A percentile compares a stretch with the other conserved stretches of the same genome.
Conservation (phyloP, 139 green algal species). For the Zygnema cylindricum region DNA sequence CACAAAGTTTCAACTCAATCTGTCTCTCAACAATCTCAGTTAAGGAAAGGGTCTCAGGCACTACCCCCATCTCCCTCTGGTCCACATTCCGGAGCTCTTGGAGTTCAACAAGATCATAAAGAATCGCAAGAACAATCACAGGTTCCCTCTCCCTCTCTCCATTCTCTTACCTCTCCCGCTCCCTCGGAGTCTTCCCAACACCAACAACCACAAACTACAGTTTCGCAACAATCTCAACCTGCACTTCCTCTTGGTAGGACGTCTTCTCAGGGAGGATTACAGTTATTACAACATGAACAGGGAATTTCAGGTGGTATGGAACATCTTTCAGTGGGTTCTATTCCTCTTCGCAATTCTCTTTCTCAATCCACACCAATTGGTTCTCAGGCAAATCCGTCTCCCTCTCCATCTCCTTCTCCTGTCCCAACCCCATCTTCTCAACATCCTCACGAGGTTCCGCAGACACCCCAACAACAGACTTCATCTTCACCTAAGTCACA, state of each 20-base stretch:
- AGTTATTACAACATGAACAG: constrained; percentile 19
- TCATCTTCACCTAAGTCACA: not conserved
- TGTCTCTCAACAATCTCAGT: not conserved
- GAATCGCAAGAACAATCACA: not conserved
- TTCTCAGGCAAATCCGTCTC: not conserved
- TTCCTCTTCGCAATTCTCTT: not conserved
- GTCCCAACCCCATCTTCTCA: not conserved
- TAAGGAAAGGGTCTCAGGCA: not conserved
- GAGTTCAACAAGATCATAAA: not conserved
- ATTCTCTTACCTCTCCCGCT: no score
- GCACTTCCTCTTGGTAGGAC: no score
- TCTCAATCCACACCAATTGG: not conserved
- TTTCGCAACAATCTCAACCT: not conserved
- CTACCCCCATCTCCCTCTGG: not conserved
- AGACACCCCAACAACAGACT: not conserved
- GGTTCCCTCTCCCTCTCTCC: no score
- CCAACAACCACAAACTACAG: not conserved
- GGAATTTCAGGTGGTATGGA: constrained; percentile 2
- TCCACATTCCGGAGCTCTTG: not conserved
- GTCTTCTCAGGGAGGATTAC: not conserved
- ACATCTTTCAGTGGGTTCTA: constrained; percentile 14
- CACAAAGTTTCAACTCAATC: not conserved
- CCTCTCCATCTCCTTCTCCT: not conserved
- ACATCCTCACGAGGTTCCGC: constrained; percentile 13
- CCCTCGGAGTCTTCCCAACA: not conserved